Conservation (phyloP, 176 grass and related monocot genomes). For the Oryza longistaminata region DNA sequence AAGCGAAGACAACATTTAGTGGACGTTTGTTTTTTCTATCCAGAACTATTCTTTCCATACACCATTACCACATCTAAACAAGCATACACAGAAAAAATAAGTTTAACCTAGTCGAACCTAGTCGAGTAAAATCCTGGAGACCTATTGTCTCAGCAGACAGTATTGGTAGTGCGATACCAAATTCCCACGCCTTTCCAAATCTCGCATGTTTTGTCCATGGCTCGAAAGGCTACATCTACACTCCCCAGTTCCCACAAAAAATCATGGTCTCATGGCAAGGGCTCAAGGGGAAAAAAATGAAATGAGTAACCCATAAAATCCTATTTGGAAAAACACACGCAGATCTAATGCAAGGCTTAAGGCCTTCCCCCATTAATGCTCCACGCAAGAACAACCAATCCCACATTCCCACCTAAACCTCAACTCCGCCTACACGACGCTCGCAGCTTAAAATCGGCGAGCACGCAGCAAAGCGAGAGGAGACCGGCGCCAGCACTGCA, state of each 20-base stretch:
- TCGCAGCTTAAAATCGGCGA: neutral
- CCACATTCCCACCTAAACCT: neutral
- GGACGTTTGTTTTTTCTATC: too few relatives aligned
- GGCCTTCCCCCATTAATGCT: neutral
- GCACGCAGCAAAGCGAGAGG: neutral
- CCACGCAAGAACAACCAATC: neutral
- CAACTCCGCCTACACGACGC: neutral
- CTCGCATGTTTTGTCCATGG: neutral
- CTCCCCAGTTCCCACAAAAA: neutral
- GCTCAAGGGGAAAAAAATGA: neutral
- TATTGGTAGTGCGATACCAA: neutral
- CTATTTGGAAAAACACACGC: too few relatives aligned
- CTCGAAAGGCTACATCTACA: neutral
- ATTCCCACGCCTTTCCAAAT: neutral
- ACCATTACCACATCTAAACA: neutral
- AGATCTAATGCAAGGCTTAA: neutral
- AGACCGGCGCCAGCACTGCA: neutral
- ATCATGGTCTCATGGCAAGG: neutral
- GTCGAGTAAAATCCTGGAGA: neutral
- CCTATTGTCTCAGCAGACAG: neutral
- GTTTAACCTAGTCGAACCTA: neutral
- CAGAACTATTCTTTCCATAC: neutral
- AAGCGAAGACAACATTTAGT: neutral
- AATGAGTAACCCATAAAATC: neutral
- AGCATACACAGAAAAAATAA: neutral